These are phyloP conservation scores for Hyphodiscus hymeniophilus DNA, from an alignment of 495 filamentous ascomycete species.

Conservation along the genomic window DNA sequence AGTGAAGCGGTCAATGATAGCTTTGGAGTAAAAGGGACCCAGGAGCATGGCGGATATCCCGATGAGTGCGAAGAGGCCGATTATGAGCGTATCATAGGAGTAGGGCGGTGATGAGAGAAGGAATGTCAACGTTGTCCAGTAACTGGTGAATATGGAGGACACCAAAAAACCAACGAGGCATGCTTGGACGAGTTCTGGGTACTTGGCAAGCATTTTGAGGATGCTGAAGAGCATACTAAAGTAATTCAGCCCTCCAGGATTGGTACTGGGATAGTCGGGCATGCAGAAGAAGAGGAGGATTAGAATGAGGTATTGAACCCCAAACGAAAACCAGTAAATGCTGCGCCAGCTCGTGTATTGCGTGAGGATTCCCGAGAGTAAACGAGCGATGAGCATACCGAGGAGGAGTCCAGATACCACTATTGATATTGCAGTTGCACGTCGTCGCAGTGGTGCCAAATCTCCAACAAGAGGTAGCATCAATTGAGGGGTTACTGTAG, in stretches of 20 bases:
- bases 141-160: constrained; percentile 52
- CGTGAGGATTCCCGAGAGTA: constrained; percentile 68
- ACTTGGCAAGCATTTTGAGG: constrained; percentile 45
- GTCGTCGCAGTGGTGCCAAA: constrained; percentile 60
- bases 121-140: constrained; percentile 83
- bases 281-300: constrained; percentile 61
- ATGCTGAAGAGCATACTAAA: constrained; percentile 57
- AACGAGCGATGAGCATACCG: constrained; percentile 67
- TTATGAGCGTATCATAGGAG: constrained; percentile 52
- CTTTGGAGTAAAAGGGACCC: constrained; percentile 59
- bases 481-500: constrained; percentile 78
- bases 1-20: constrained; percentile 60
- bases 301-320: constrained; percentile 62
- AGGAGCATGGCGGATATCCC: constrained; percentile 60
- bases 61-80: constrained; percentile 74
- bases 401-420: constrained; percentile 72
- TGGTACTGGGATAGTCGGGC: constrained; percentile 73
- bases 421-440: constrained; percentile 59
- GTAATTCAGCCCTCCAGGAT: constrained; percentile 56
- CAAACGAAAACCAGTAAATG: constrained; percentile 76
- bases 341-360: constrained; percentile 64
- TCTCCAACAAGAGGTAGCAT: constrained; percentile 82
- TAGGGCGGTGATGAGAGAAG: constrained; percentile 63
- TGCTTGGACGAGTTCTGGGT: constrained; percentile 61
- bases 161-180: constrained; percentile 50